Evolutionary conservation across 352 stramenopile genomes (phyloP).

Genomic region (Phytophthora sp.): DNA sequence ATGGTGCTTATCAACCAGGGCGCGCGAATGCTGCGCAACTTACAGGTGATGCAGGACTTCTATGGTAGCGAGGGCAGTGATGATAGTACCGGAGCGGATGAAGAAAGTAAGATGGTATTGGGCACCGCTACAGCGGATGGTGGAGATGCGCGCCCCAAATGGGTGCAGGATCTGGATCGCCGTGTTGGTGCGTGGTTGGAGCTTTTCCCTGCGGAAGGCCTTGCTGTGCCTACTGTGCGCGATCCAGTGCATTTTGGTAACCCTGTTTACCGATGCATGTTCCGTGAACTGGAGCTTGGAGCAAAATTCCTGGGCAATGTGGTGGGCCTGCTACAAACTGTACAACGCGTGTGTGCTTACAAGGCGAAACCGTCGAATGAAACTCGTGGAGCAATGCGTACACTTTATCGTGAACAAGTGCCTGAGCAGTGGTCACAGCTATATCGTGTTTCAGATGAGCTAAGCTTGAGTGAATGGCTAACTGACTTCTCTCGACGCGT

Average conservation of each 20-base stretch:
- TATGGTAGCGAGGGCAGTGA: slow-evolving; percentile 69
- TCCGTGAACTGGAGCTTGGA: slow-evolving; percentile 88
- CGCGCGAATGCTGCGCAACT: slow-evolving; percentile 75
- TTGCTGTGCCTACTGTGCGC: slow-evolving; percentile 52
- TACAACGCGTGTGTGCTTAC: slow-evolving; percentile 84
- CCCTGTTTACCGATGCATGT: slow-evolving; percentile 92
- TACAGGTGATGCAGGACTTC: slow-evolving; percentile 85
- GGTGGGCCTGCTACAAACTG: slow-evolving; percentile 62
- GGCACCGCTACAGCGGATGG: slow-evolving; percentile 34
- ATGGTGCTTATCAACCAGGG: slow-evolving; percentile 89
- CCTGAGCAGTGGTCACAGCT: slow-evolving; percentile 62
- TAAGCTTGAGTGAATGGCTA: slow-evolving; percentile 85
- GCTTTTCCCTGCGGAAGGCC: slow-evolving; percentile 51
- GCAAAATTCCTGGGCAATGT: slow-evolving; percentile 70
- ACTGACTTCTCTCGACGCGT: slow-evolving; percentile 81
- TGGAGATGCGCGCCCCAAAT: slow-evolving; percentile 69
- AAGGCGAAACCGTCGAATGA: slow-evolving; percentile 90
- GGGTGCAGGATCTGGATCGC: slow-evolving; percentile 83
- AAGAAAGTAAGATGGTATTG: slow-evolving; percentile 71
- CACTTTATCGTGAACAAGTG: slow-evolving; percentile 73
- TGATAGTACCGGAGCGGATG: slow-evolving; percentile 33
- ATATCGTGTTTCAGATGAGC: slow-evolving; percentile 61
- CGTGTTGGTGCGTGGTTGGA: slow-evolving; percentile 68
- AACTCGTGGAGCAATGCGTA: slow-evolving; percentile 81
- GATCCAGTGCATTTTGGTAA: slow-evolving; percentile 76